Conservation (phyloP, 1,139 yeast species). For the Ogataea hybrid region DNA sequence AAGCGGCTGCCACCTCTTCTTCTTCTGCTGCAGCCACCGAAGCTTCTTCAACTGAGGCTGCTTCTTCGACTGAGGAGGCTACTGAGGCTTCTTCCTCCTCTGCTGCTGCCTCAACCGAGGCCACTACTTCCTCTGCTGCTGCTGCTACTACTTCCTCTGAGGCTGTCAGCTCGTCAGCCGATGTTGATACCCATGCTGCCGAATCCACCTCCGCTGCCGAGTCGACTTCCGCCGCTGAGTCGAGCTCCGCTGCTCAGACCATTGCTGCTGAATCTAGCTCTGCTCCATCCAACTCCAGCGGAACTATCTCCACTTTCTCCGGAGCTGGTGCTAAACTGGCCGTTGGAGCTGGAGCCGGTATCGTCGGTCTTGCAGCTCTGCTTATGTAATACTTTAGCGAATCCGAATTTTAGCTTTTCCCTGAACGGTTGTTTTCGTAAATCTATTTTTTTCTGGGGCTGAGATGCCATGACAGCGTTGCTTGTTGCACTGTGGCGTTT, state of each 20-base stretch:
- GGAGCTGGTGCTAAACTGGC: conserved; percentile 25
- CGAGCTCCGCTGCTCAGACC: conserved; percentile 9
- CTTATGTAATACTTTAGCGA: conserved; percentile 18
- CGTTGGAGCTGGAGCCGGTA: conserved; percentile 25
- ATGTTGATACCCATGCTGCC: too few relatives aligned
- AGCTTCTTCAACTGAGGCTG: too few relatives aligned
- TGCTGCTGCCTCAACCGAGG: conserved; percentile 3
- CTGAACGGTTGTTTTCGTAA: too few relatives aligned
- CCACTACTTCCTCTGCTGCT: conserved; percentile 1
- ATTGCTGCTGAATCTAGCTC: conserved; percentile 18
- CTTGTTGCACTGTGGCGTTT: conserved; percentile 4
- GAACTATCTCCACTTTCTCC: conserved; percentile 15
- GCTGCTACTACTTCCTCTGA: conserved; percentile 3
- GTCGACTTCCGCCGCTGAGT: too few relatives aligned
- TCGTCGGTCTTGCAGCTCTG: conserved; percentile 26
- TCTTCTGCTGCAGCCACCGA: conserved; percentile 1
- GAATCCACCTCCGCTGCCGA: too few relatives aligned
- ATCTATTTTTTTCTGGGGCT: neutral
- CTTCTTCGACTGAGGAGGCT: conserved; percentile 11
- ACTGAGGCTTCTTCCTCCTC: neutral
- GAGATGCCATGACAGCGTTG: neutral
- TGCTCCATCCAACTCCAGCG: conserved; percentile 8
- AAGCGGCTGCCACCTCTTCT: neutral
- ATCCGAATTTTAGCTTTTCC: too few relatives aligned
- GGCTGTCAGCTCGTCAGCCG: conserved; percentile 21